phyloP scores from a whole-genome alignment of 129 eudicot species.

The Solidago caesia region DNA sequence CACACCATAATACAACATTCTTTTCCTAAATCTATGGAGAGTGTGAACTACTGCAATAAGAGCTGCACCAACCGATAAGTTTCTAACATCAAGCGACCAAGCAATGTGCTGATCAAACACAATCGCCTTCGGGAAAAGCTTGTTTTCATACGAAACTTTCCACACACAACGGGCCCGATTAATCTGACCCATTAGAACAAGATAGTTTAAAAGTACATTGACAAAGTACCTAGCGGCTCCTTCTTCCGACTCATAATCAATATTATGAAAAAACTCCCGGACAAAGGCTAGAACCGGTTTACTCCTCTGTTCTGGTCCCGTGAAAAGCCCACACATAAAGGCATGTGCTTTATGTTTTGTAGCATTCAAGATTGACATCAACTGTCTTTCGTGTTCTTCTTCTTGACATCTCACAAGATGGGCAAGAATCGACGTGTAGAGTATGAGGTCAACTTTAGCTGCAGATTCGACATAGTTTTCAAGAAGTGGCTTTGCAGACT shows the following conservation, averaged over 20 bases:
- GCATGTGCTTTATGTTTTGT: constrained; percentile 86
- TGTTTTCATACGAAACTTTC: constrained; percentile 97
- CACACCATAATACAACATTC: constrained; percentile 96
- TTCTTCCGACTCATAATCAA: constrained; percentile 90
- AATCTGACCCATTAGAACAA: constrained; percentile 96
- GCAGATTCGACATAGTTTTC: constrained; percentile 84
- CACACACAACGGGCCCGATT: constrained; percentile 97
- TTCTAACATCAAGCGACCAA: constrained; percentile 98
- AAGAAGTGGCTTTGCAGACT: constrained; percentile 93
- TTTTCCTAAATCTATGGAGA: constrained; percentile 90
- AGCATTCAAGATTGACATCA: constrained; percentile 81
- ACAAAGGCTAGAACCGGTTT: constrained; percentile 89
- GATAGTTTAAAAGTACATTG: constrained; percentile 88
- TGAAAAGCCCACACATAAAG: constrained; percentile 94
- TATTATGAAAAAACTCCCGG: constrained; percentile 87
- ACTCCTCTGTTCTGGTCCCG: constrained; percentile 90
- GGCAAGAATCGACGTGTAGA: constrained; percentile 92
- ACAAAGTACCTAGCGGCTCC: constrained; percentile 92
- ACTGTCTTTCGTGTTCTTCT: constrained; percentile 72
- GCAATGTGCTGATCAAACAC: constrained; percentile 99
- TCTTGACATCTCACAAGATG: constrained; percentile 98
- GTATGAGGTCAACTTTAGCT: constrained; percentile 89
- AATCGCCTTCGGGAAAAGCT: constrained; percentile 95
- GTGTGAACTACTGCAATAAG: constrained; percentile 94
- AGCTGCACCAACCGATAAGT: constrained; percentile 97